Percentiles rank a stretch among this genome's conserved stretches.
These are phyloP conservation scores for Alternaria brassicicola DNA, from an alignment of 2,329 filamentous ascomycete species.

Conservation along the genomic window DNA sequence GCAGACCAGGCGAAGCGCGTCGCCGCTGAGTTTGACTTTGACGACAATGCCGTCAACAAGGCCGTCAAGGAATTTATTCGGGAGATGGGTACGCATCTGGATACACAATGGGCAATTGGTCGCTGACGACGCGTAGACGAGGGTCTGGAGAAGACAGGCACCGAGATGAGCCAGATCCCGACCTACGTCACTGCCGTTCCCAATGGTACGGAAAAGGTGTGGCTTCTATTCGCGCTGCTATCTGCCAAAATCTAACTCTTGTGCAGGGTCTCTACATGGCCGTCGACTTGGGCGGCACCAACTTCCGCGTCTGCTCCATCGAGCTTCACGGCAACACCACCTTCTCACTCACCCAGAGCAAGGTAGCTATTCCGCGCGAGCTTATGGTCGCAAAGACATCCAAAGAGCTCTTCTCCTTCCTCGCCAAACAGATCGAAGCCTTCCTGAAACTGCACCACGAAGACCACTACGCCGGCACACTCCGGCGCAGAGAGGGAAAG, in stretches of 20 bases:
- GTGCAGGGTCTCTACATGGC: slow-evolving; percentile 88
- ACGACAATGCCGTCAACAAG: slow-evolving; percentile 75
- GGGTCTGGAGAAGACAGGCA: slow-evolving; percentile 77
- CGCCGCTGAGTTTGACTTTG: slow-evolving; percentile 84
- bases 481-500: slow-evolving; percentile 67
- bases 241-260: neutral
- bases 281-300: slow-evolving; percentile 96
- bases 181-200: slow-evolving; percentile 96
- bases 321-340: slow-evolving; percentile 92
- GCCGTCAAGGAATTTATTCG: slow-evolving; percentile 84
- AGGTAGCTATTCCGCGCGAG: slow-evolving; percentile 86
- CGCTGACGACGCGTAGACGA: slow-evolving; percentile 64
- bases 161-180: slow-evolving; percentile 91
- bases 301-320: slow-evolving; percentile 97
- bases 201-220: slow-evolving; percentile 95
- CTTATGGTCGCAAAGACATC: slow-evolving; percentile 89
- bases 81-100: slow-evolving; percentile 70
- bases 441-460: slow-evolving; percentile 88
- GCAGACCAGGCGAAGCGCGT: slow-evolving; percentile 77
- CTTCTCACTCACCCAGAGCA: slow-evolving; percentile 90
- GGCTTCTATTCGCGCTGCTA: slow-evolving; percentile 63
- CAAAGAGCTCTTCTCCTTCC: slow-evolving; percentile 86
- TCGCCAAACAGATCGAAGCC: slow-evolving; percentile 87
- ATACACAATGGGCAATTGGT: neutral
- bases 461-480: slow-evolving; percentile 78